A percentile compares a stretch with the other conserved stretches of the same genome.
Evolutionary conservation across 1,139 yeast genomes (phyloP).

Genomic region (Yamadazyma atlantica): DNA sequence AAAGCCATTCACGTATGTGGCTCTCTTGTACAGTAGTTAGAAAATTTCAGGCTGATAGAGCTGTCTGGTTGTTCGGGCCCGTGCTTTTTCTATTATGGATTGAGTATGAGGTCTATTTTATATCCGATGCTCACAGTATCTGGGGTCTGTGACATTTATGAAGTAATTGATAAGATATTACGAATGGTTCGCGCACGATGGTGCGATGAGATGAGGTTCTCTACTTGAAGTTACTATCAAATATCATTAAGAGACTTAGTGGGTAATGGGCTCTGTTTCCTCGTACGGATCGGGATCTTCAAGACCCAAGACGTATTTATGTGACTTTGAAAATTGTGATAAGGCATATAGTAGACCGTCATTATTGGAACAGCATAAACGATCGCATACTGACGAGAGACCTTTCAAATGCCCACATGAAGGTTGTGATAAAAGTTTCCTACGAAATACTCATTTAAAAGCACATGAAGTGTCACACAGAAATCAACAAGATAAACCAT

Average conservation of each 20-base stretch:
- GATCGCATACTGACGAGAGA: constrained; percentile 76
- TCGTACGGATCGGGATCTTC: constrained; percentile 16
- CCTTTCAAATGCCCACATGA: constrained; percentile 63
- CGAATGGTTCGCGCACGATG: not conserved
- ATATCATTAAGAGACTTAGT: not conserved
- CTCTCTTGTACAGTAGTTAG: too few species aligned
- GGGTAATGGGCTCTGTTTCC: not conserved
- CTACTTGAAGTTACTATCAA: too few species aligned
- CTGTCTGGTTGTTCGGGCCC: too few species aligned
- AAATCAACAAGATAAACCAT: constrained; percentile 62
- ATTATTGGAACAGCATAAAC: constrained; percentile 73
- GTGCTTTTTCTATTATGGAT: too few species aligned
- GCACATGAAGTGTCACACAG: constrained; percentile 70
- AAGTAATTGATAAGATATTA: not conserved
- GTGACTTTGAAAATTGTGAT: constrained; percentile 64
- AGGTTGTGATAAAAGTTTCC: constrained; percentile 64
- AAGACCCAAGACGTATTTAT: constrained; percentile 57
- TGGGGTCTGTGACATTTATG: not conserved
- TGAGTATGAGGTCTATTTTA: too few species aligned
- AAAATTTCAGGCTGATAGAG: too few species aligned
- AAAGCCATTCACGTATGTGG: too few species aligned
- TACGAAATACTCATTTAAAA: constrained; percentile 74
- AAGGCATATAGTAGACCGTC: constrained; percentile 84
- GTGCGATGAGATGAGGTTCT: not conserved
- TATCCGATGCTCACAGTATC: too few species aligned